Conservation (phyloP, 1,284 basidiomycete species). For the Irpex sp. region DNA sequence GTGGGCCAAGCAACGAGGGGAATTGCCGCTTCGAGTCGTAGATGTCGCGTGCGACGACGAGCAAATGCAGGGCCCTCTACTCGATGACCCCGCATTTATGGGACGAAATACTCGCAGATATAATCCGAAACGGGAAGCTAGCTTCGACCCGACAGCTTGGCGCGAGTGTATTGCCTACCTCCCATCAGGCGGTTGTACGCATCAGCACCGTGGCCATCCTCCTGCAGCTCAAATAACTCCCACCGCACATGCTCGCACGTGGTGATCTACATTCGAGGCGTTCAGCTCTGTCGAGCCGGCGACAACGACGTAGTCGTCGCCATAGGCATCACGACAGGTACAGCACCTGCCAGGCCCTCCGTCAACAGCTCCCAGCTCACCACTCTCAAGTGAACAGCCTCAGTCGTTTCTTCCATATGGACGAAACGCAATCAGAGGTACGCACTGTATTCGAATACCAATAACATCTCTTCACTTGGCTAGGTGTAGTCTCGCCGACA, state of each 20-base stretch:
- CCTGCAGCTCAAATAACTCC: not conserved
- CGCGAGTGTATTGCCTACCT: not conserved
- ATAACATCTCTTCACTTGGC: too few relatives aligned
- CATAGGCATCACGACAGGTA: not conserved
- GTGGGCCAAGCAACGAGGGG: too few relatives aligned
- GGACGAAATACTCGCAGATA: not conserved
- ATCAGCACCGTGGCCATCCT: not conserved
- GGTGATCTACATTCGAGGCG: not conserved
- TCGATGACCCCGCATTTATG: not conserved
- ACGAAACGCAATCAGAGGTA: too few relatives aligned
- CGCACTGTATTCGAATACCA: too few relatives aligned
- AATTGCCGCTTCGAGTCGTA: not conserved
- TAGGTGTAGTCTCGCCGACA: too few relatives aligned
- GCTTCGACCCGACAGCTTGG: not conserved
- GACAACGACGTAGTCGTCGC: not conserved
- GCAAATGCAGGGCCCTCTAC: not conserved
- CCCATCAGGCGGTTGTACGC: not conserved
- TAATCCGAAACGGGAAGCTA: not conserved
- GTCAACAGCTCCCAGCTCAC: not conserved
- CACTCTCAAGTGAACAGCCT: too few relatives aligned
- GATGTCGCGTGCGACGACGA: not conserved
- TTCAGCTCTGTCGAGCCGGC: not conserved
- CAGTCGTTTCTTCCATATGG: too few relatives aligned
- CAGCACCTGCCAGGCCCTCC: not conserved
- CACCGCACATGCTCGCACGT: not conserved